These are phyloP conservation scores for Teunomyces atbi DNA, from an alignment of 805 yeast species.

Conservation along the genomic window DNA sequence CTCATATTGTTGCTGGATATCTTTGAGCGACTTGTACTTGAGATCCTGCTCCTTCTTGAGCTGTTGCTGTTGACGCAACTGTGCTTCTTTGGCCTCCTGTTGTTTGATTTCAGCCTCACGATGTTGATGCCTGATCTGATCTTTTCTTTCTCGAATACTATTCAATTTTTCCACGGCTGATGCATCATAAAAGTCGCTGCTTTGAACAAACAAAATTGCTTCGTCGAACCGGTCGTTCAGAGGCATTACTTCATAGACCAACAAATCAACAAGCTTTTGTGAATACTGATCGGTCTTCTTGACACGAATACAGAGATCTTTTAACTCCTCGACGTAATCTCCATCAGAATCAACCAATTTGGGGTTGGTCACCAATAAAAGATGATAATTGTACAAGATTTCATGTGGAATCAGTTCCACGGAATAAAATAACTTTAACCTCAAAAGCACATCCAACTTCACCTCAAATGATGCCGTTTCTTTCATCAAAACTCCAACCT, in stretches of 20 bases:
- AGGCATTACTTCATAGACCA: conserved; percentile 36
- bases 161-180: conserved; percentile 8
- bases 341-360: conserved; percentile 14
- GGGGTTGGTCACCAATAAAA: conserved; percentile 29
- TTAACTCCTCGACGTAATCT: conserved; percentile 6
- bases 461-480: conserved; percentile 8
- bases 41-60: conserved; percentile 19
- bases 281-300: conserved; percentile 13
- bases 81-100: conserved; percentile 20
- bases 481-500: conserved; percentile 26
- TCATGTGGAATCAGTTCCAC: conserved; percentile 28
- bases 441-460: conserved; percentile 12
- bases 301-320: conserved; percentile 1
- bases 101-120: conserved; percentile 19
- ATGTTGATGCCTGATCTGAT: conserved; percentile 15
- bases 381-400: conserved; percentile 29
- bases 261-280: conserved; percentile 29
- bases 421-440: conserved; percentile 18
- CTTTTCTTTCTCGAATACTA: conserved; percentile 14
- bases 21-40: conserved; percentile 30
- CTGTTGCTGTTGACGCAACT: conserved; percentile 12
- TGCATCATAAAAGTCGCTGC: conserved; percentile 16
- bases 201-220: conserved; percentile 26
- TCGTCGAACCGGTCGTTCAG: conserved; percentile 24
- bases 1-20: conserved; percentile 20